Evolutionary conservation across 2,329 filamentous ascomycete species (phyloP), one percentile per base, ranked within the genome.

Genomic region (Fusarium cyanostomum): DNA sequence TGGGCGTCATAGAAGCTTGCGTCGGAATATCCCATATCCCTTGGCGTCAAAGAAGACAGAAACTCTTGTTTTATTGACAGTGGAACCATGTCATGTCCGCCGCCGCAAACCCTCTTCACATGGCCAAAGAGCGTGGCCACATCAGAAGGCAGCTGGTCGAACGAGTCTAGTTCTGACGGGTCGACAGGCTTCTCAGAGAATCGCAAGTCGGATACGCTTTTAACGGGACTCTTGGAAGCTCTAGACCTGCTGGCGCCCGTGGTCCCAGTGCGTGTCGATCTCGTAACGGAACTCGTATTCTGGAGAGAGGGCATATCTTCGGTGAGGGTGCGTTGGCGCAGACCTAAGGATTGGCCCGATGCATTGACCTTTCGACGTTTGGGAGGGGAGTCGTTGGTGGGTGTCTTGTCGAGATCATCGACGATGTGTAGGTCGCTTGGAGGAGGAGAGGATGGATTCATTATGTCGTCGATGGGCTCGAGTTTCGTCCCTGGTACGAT

Each of bases 151-250:
- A 52, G 12, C 30, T 52, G 48, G 16, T 34, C 37, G 8, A 15
- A 9, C 4, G 48, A 13, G 10, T 24, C 15, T 7, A 52, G 30
- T 9, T 15, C 15, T 3, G 16, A 16, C 4, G n/a, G 9, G 15
- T 21, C 16, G 9, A 52, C 31, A 27, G 48, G 48, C 38, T 52
- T 52, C 9, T 52, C 48, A 7, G 48, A 37, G 7, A 52, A 27
- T 7, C 38, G 48, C 5, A 52, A 18, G 41, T 52, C 48, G n/a
- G 28, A 24, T 15, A 52, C 41, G 33, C 24, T 28, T 26, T 42
- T 52, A 26, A 52, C 48, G 24, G 48, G 48, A 26, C 48, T 52
- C 5, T 27, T 33, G 8, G 10, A 38, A 12, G 33, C 31, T 12
- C 24, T 50, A 11, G 27, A 31, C 35, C 15, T 48, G 16, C 24